These are phyloP conservation scores for Volvariella surrecta DNA, from an alignment of 1,284 basidiomycete species.

Conservation along the genomic window DNA sequence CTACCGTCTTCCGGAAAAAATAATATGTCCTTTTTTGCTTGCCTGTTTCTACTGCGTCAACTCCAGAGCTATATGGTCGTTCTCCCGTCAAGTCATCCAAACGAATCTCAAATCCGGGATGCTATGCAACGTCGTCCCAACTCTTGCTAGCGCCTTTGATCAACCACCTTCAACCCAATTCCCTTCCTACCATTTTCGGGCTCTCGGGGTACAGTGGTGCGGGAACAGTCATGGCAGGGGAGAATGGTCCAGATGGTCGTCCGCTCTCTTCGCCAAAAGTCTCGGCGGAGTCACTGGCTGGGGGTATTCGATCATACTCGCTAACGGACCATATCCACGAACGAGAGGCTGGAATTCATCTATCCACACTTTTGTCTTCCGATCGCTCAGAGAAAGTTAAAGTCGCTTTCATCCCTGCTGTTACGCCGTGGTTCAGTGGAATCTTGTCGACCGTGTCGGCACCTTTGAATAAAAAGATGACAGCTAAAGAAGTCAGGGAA, in stretches of 20 bases:
- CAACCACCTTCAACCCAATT: slow-evolving; percentile 52
- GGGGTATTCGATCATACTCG: slow-evolving; percentile 79
- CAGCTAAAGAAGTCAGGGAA: slow-evolving; percentile 65
- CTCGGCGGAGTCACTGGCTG: slow-evolving; percentile 63
- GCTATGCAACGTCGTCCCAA: slow-evolving; percentile 93
- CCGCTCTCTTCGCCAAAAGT: slow-evolving; percentile 82
- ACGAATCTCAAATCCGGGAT: slow-evolving; percentile 94
- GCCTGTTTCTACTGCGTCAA: slow-evolving; percentile 8
- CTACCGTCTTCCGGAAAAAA: slow-evolving; percentile 6
- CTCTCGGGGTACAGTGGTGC: slow-evolving; percentile 94
- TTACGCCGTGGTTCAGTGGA: slow-evolving; percentile 95
- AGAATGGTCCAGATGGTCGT: slow-evolving; percentile 45
- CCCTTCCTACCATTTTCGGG: slow-evolving; percentile 87
- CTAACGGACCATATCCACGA: slow-evolving; percentile 99
- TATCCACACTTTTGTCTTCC: slow-evolving; percentile 48
- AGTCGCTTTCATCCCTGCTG: slow-evolving; percentile 82
- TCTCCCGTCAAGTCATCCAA: slow-evolving; percentile 60
- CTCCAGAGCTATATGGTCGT: slow-evolving; percentile 86
- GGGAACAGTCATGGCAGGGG: slow-evolving; percentile 71
- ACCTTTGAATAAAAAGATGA: slow-evolving; percentile 58
- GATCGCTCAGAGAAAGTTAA: slow-evolving; percentile 32
- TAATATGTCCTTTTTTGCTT: slow-evolving; percentile 3
- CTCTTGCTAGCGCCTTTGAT: slow-evolving; percentile 88
- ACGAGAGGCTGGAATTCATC: slow-evolving; percentile 83
- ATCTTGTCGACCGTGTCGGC: slow-evolving; percentile 85